Base-by-base conservation (phyloP, 208 protist species). In the Sergeia podlipaevii region DNA sequence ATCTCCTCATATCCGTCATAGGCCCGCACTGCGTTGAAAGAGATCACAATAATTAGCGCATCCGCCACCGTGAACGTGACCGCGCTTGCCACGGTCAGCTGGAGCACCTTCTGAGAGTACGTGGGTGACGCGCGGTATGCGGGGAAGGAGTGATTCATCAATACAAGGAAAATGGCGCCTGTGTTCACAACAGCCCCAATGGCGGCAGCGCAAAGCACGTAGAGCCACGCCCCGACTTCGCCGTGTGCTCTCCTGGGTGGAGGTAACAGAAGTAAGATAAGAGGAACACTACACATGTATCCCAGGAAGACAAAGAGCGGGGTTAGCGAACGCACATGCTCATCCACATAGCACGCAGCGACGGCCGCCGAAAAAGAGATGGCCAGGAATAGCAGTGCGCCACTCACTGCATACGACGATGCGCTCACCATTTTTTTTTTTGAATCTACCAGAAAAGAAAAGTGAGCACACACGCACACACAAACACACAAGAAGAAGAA, bases 231-330 rank as follows among this genome's bases (percentile, higher is more conserved):
- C n/a, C n/a, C n/a, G 33, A 0, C 48, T 17, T 17, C 15, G 11
- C n/a, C 3, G 32, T 4, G 17, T 3, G 4, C 3, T 42, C n/a
- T n/a, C n/a, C n/a, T n/a, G n/a, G n/a, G n/a, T n/a, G n/a, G n/a
- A n/a, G n/a, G n/a, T n/a, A n/a, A n/a, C n/a, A n/a, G n/a, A n/a
- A 54, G 3, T 18, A 54, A 13, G 7, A 54, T 36, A 29, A 54
- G 11, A 10, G 48, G 48, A 15, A 54, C 13, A 18, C 39, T 23
- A 13, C 39, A 36, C 7, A 38, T 10, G 33, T 54, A 54, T 20
- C 48, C 48, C n/a, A n/a, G n/a, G n/a, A n/a, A n/a, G 8, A 11
- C 48, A 27, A 54, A 54, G 6, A 36, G n/a, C n/a, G n/a, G n/a
- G n/a, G n/a, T n/a, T n/a, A n/a, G n/a, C n/a, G n/a, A n/a, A n/a